Evolutionary conservation across 2,329 filamentous ascomycete species (phyloP).

Genomic region (Intubia oerlemansii): DNA sequence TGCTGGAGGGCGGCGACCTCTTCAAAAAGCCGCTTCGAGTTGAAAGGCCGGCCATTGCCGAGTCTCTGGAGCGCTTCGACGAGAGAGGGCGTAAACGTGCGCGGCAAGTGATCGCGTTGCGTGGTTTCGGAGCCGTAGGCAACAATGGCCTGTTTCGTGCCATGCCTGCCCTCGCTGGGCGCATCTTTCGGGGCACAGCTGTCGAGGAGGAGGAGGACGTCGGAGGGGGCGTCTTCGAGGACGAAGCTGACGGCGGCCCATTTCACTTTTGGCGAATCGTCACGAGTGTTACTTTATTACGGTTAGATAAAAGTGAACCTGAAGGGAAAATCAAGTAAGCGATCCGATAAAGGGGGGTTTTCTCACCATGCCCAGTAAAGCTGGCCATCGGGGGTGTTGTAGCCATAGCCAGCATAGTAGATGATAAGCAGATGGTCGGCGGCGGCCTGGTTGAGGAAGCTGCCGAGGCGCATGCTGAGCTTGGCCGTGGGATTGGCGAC

Average conservation of each 20-base stretch:
- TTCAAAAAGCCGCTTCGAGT: slow-evolving; percentile 31
- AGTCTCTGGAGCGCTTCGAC: slow-evolving; percentile 33
- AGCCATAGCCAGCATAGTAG: slow-evolving; percentile 42
- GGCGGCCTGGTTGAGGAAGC: slow-evolving; percentile 34
- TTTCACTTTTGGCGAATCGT: slow-evolving; percentile 37
- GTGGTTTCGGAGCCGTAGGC: slow-evolving; percentile 33
- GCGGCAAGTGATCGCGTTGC: slow-evolving; percentile 20
- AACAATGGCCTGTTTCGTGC: slow-evolving; percentile 40
- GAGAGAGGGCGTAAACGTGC: slow-evolving; percentile 36
- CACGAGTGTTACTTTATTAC: slow-evolving; percentile 26
- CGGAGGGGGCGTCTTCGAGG: slow-evolving; percentile 39
- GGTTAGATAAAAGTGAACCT: slow-evolving; percentile 1
- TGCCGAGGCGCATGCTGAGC: slow-evolving; percentile 35
- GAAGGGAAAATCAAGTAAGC: slow-evolving; percentile 9
- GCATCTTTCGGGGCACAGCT: slow-evolving; percentile 35
- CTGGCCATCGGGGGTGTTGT: slow-evolving; percentile 34
- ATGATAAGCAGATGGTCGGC: slow-evolving; percentile 40
- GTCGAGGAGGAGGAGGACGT: slow-evolving; percentile 40
- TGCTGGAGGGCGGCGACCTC: slow-evolving; percentile 26
- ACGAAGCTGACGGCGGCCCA: slow-evolving; percentile 42
- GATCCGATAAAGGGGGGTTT: too few species aligned
- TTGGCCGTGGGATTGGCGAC: slow-evolving; percentile 37
- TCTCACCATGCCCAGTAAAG: slow-evolving; percentile 47
- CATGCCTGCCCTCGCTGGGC: slow-evolving; percentile 27
- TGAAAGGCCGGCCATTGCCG: slow-evolving; percentile 30